phyloP scores from a whole-genome alignment of 768 basidiomycete species.

The Amanita molliuscula region DNA sequence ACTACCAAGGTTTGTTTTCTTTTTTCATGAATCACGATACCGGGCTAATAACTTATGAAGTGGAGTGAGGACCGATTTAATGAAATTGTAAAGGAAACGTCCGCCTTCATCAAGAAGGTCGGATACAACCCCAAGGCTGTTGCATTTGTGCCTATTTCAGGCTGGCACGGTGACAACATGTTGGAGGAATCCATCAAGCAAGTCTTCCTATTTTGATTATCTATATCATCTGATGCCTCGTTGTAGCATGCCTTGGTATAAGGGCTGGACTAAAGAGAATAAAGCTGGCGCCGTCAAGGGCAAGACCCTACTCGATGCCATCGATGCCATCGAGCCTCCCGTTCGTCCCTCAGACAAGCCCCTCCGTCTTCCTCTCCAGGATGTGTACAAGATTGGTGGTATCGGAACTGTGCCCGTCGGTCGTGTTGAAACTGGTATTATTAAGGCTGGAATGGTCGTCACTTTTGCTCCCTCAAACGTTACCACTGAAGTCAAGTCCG shows the following conservation, averaged over 20 bases:
- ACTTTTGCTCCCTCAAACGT: constrained; percentile 95
- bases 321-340: constrained; percentile 98
- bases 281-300: constrained; percentile 93
- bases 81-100: constrained; percentile 98
- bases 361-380: constrained; percentile 99
- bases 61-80: constrained; percentile 99
- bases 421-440: constrained; percentile 99
- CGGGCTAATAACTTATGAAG: constrained; percentile 28
- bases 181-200: constrained; percentile 96
- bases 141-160: constrained; percentile 98
- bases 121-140: constrained; percentile 99
- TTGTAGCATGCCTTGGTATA: constrained; percentile 95
- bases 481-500: constrained; percentile 99
- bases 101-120: constrained; percentile 98
- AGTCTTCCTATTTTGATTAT: constrained; percentile 15
- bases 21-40: background rate
- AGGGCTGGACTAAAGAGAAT: constrained; percentile 97
- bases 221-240: constrained; percentile 9
- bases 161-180: constrained; percentile 99
- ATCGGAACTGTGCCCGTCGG: constrained; percentile 99
- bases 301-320: constrained; percentile 99
- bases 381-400: constrained; percentile 99
- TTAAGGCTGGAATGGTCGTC: constrained; percentile 99
- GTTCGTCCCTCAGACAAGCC: constrained; percentile 97
- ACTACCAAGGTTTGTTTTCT: constrained; percentile 71